Base-by-base conservation (phyloP, 306 rosid genomes). In the Quillaja saponaria region DNA sequence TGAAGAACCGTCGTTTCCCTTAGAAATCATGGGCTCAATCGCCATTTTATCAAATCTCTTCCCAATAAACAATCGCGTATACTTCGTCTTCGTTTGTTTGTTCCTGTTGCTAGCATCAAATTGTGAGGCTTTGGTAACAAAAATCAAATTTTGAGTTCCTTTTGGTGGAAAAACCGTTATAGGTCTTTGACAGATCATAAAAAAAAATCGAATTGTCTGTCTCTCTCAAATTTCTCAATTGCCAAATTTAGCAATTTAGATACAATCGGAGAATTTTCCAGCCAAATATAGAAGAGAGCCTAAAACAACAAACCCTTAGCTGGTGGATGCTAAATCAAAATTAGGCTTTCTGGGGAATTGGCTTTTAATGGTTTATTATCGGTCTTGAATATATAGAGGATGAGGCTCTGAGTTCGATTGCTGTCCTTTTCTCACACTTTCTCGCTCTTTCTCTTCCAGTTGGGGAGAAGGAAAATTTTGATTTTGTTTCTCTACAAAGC, bases 21-120 rank as follows among this genome's bases (percentile, higher is more conserved):
- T 79, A 6, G 25, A 53, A 42, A 66, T 54, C 58, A 55, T 6
- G 31, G 71, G 6, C 47, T 76, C 85, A 13, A 49, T 54, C 15
- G 81, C 69, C 73, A 70, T 73, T 40, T 8, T 1, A 28, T 21
- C 31, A 3, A 28, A 4, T 13, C 14, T 14, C 11, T n/a, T 11
- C 1, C 7, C 44, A 10, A 28, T 8, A 7, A 46, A 61, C 8
- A 7, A 14, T n/a, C 5, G 13, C 31, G 25, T 33, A 16, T 56
- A 4, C 47, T 13, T 42, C 16, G 1, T 35, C 61, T 35, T 10
- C 45, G 15, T 2, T 19, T 11, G 31, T 25, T 25, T 19, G 38
- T 19, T 20, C 64, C 25, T 7, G 21, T 42, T n/a, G 31, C 31
- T 25, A 25, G 31, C 2, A 25, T 4, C 31, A 25, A 25, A 25